A percentile compares a stretch with the other conserved stretches of the same genome.
Evolutionary conservation across 2,329 filamentous ascomycete genomes (phyloP).

Genomic region (Neocucurbitaria cava): DNA sequence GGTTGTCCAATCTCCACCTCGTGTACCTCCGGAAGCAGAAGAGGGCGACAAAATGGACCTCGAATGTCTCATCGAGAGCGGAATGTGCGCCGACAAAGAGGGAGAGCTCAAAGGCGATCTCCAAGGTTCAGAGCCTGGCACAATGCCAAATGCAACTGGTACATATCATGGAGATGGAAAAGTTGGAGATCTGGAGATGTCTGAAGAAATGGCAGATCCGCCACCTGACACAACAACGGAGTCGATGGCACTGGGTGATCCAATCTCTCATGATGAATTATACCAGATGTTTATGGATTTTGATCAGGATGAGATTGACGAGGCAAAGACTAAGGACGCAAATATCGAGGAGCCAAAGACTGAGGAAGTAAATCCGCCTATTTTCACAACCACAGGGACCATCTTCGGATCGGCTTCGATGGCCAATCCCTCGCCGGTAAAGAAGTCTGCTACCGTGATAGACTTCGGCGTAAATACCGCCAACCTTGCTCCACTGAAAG

Average conservation of each 20-base stretch:
- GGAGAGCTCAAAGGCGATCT: not conserved
- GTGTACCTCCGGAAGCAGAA: not conserved
- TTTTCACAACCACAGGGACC: not conserved
- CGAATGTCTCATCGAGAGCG: not conserved
- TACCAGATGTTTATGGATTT: not conserved
- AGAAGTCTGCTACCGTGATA: not conserved
- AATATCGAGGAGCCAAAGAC: too few species aligned
- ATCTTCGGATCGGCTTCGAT: not conserved
- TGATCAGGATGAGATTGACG: too few species aligned
- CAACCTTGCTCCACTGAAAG: not conserved
- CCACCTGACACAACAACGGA: not conserved
- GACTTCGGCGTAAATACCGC: not conserved
- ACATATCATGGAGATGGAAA: not conserved
- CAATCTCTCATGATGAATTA: too few species aligned
- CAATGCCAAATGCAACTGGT: not conserved
- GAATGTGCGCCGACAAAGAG: not conserved
- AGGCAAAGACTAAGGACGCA: too few species aligned
- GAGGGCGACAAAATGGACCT: not conserved
- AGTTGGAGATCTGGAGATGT: not conserved
- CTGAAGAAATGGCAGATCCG: not conserved
- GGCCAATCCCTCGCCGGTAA: not conserved
- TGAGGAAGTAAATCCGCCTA: too few species aligned
- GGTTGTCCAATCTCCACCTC: not conserved
- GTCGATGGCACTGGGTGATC: not conserved
- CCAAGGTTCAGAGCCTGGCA: not conserved